Base-by-base conservation (phyloP, 306 rosid genomes). In the Inga oerstediana region DNA sequence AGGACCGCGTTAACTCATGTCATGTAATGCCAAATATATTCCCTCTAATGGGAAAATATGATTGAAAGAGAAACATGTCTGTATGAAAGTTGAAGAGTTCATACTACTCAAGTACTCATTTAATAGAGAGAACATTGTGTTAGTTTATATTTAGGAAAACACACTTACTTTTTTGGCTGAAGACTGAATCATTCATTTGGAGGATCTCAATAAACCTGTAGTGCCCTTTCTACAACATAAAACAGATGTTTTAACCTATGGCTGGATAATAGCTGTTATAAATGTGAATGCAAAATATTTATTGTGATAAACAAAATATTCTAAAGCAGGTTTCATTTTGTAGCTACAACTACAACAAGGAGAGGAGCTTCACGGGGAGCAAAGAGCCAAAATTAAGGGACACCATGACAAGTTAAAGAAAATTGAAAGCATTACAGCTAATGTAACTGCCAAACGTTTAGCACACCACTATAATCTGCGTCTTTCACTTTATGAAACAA, bases 301-400 rank as follows among this genome's bases (percentile, higher is more conserved):
- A 56, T 59, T n/a, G 68, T 11, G 68, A 62, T 15, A 62, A 27
- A 62, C 68, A 10, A 12, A 24, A 3, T 12, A 16, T 67, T 62
- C 77, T 81, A 41, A 82, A 74, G 20, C 24, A 44, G 37, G 82
- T 72, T 30, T 78, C 75, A 3, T 52, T 46, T 59, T 80, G 85
- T 52, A 95, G 98, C 74, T 84, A 48, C 90, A 83, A 78, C 76
- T 86, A 10, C 34, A 83, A 74, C 93, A 91, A 67, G 96, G 92
- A 82, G 92, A 85, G 90, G 87, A 91, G 82, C 94, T 95, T 24
- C 87, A 90, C 7, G 54, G 74, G 79, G 89, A 86, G 91, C 98
- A 95, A 83, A 68, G 46, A 34, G 91, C 84, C 2, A 39, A 82
- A 13, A 89, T 93, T 20, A 86, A 84, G 69, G 74, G 64, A 79